These are phyloP conservation scores for Teratosphaeria epicoccoides DNA, from an alignment of 2,329 filamentous ascomycete genomes.

Conservation along the genomic window DNA sequence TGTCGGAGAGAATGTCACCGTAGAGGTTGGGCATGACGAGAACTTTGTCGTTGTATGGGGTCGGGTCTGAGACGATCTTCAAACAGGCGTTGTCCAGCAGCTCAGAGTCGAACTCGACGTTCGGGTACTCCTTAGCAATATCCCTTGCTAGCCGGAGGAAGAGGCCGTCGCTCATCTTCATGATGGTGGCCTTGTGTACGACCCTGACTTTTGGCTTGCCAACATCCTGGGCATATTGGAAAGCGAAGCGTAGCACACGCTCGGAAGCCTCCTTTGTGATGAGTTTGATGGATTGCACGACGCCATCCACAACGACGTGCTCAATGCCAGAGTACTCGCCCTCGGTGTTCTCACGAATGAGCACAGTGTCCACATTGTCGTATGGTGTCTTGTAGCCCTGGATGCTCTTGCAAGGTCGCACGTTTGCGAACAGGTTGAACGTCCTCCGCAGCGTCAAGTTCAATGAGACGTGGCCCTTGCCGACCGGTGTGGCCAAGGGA, in stretches of 20 bases:
- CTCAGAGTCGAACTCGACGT: constrained; percentile 94
- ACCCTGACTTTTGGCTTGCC: constrained; percentile 94
- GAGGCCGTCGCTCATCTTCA: constrained; percentile 91
- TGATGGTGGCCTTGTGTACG: constrained; percentile 99
- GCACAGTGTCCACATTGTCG: constrained; percentile 74
- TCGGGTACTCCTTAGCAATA: constrained; percentile 80
- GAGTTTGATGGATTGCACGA: constrained; percentile 82
- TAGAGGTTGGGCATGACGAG: constrained; percentile 97
- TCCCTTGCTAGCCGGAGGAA: constrained; percentile 36
- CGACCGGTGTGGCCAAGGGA: constrained; percentile 91
- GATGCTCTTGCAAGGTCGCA: constrained; percentile 81
- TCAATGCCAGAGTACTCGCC: constrained; percentile 99
- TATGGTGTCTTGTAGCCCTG: constrained; percentile 28
- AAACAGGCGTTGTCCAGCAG: constrained; percentile 98
- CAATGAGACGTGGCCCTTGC: constrained; percentile 97
- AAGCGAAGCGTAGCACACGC: constrained; percentile 88
- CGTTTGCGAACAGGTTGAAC: constrained; percentile 99
- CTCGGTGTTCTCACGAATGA: constrained; percentile 99
- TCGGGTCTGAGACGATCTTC: constrained; percentile 94
- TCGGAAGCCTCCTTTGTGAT: constrained; percentile 47
- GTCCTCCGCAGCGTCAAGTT: constrained; percentile 97
- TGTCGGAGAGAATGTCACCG: constrained; percentile 98
- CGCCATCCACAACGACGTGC: constrained; percentile 93
- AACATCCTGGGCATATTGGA: constrained; percentile 54
- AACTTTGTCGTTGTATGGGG: constrained; percentile 98